Evolutionary conservation across 192 early-diverging fungal species (phyloP), one percentile per base, ranked within the genome.

Genomic region (Ambispora gerdemannii): DNA sequence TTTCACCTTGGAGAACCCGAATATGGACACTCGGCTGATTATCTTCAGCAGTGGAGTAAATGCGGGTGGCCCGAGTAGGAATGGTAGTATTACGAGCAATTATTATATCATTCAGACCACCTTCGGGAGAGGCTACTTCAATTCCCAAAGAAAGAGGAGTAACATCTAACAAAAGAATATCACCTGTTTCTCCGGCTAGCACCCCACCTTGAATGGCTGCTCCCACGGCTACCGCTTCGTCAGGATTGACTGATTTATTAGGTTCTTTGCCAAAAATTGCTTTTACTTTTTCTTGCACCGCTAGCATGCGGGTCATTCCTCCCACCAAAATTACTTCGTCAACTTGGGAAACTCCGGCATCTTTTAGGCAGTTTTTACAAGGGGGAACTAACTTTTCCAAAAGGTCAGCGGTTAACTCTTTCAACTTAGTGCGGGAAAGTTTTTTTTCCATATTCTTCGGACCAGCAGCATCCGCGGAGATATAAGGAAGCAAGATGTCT

Each of bases 361-460:
- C 77, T 90, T 82, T 82, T 93, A n/a, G n/a, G 88, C 74, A 98
- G 93, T 67, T 92, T 93, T 81, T 92, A 87, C 52, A 98, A 83
- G 66, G 95, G 95, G 77, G 88, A 88, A 84, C 89, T 91, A 88
- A 97, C 95, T 71, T 92, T 79, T 75, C 85, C 82, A 76, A 84
- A 86, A 87, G 93, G n/a, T n/a, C n/a, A n/a, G n/a, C n/a, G n/a
- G n/a, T 94, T 69, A 98, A 80, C 80, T 96, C 93, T 80, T 98
- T 94, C 69, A 98, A 98, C 83, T 92, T 92, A 81, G 93, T 94
- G 68, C 95, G 92, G 75, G 95, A 95, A 36, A 98, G 81, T 76
- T 87, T 91, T 76, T 92, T 92, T 43, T 91, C 88, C 75, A 96
- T 90, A 84, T 95, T 90, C 51, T 84, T 74, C 69, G 90, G 93